These are phyloP conservation scores for Eruca vesicaria DNA, from an alignment of 441 rosid species.

Conservation along the genomic window DNA sequence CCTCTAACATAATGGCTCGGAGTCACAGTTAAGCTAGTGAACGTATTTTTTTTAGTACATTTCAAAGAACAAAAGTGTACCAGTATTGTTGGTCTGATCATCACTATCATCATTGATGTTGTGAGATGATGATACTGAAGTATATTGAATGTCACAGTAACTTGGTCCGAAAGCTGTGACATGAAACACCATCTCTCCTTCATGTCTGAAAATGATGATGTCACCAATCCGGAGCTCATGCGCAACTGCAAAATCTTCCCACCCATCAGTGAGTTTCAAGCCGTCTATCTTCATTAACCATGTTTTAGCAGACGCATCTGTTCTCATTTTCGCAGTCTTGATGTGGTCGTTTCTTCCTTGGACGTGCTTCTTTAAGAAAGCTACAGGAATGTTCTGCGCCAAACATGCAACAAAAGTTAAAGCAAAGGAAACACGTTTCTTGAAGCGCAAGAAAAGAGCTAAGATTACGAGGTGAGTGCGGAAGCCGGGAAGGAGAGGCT, in stretches of 20 bases:
- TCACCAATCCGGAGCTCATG: conserved; percentile 30
- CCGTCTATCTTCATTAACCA: conserved; percentile 35
- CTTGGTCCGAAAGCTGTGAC: conserved; percentile 27
- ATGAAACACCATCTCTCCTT: conserved; percentile 27
- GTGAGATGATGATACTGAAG: conserved; percentile 16
- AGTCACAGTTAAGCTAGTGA: too few species aligned
- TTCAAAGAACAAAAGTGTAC: conserved; percentile 5
- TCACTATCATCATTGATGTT: neutral
- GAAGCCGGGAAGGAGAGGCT: conserved; percentile 25
- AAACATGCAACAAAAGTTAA: neutral
- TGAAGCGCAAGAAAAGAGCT: neutral
- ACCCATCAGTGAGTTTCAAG: conserved; percentile 3
- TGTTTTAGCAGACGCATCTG: neutral
- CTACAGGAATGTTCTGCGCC: conserved; percentile 27
- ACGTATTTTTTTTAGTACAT: too few species aligned
- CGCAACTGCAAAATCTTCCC: conserved; percentile 27
- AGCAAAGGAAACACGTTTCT: neutral
- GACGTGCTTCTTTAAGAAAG: conserved; percentile 18
- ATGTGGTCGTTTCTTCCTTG: conserved; percentile 17
- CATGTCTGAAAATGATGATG: conserved; percentile 21
- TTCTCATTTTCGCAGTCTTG: conserved; percentile 12
- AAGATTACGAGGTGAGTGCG: conserved; percentile 23
- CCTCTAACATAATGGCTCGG: too few species aligned
- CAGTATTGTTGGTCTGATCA: conserved; percentile 11
- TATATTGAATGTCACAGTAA: conserved; percentile 21